Percentiles rank a stretch among this genome's conserved stretches.
These are phyloP conservation scores for Penicillium maclennaniae DNA, from an alignment of 495 filamentous ascomycete species.

Conservation along the genomic window DNA sequence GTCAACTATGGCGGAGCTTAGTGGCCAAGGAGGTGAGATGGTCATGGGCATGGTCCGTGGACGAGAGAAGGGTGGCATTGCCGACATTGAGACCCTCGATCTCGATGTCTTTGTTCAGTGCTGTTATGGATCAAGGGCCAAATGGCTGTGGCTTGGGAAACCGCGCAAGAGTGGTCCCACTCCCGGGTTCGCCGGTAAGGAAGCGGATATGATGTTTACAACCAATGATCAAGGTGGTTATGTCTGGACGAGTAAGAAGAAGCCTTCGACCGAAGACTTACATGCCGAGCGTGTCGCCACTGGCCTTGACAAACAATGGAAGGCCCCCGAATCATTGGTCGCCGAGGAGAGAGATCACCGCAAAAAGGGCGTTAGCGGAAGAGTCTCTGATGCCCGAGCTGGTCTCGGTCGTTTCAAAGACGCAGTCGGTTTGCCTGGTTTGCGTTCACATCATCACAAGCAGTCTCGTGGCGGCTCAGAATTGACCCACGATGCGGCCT, in stretches of 20 bases:
- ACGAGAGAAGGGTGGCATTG: conserved; percentile 82
- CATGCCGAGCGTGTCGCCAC: conserved; percentile 26
- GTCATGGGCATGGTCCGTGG: conserved; percentile 90
- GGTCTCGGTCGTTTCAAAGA: conserved; percentile 82
- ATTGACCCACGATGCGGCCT: conserved; percentile 28
- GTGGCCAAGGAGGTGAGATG: conserved; percentile 92
- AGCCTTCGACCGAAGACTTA: conserved; percentile 39
- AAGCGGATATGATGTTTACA: conserved; percentile 59
- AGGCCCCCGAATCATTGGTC: conserved; percentile 22
- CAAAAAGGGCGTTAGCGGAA: conserved; percentile 73
- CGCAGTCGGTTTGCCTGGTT: conserved; percentile 61
- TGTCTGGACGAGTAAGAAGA: conserved; percentile 58
- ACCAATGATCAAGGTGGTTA: conserved; percentile 64
- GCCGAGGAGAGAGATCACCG: conserved; percentile 62
- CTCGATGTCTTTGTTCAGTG: conserved; percentile 78
- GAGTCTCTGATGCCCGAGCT: conserved; percentile 77
- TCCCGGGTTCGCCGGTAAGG: conserved; percentile 47
- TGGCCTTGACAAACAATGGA: conserved; percentile 30
- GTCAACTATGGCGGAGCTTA: conserved; percentile 88
- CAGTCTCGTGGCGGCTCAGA: conserved; percentile 39
- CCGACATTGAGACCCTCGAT: conserved; percentile 86
- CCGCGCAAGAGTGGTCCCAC: conserved; percentile 57
- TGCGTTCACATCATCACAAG: conserved; percentile 47
- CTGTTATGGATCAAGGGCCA: conserved; percentile 72
- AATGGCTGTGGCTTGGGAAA: conserved; percentile 95